phyloP scores from a whole-genome alignment of 2,329 filamentous ascomycete genomes.

The Ophiosphaerella narmari region DNA sequence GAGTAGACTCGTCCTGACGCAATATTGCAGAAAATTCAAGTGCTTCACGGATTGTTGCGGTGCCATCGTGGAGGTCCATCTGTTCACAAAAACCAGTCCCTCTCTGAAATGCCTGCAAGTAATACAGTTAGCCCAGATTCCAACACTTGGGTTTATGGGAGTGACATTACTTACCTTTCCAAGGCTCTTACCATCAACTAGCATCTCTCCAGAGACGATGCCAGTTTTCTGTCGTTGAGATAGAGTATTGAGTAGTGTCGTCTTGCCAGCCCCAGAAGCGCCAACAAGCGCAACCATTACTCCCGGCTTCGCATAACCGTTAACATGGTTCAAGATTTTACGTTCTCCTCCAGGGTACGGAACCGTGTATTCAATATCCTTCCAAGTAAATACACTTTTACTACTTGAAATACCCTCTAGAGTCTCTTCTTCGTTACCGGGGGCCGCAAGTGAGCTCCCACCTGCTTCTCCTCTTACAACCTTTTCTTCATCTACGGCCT shows the following conservation, averaged over 20 bases:
- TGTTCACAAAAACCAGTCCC: constrained; percentile 74
- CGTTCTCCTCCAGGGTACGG: constrained; percentile 67
- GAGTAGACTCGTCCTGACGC: constrained; percentile 61
- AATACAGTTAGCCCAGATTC: neutral
- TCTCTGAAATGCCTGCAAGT: constrained; percentile 62
- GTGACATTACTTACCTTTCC: constrained; percentile 41
- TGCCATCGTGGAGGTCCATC: constrained; percentile 71
- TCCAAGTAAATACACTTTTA: constrained; percentile 46
- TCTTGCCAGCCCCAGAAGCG: constrained; percentile 81
- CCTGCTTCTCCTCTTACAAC: constrained; percentile 34
- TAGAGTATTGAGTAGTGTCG: constrained; percentile 77
- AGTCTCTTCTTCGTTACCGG: constrained; percentile 32
- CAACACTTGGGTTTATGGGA: too few relatives aligned
- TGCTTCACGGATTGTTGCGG: constrained; percentile 69
- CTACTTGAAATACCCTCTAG: constrained; percentile 44
- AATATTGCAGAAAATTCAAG: constrained; percentile 71
- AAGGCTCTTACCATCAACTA: constrained; percentile 69
- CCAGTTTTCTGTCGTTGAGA: constrained; percentile 73
- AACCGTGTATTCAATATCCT: constrained; percentile 67
- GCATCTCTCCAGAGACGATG: constrained; percentile 69
- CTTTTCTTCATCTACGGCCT: constrained; percentile 64
- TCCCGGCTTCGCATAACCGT: constrained; percentile 79
- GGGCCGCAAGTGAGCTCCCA: constrained; percentile 25
- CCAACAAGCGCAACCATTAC: constrained; percentile 82
- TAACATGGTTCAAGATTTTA: constrained; percentile 70